These are phyloP conservation scores for Candida palmyrensis DNA, from an alignment of 805 yeast species.

Conservation along the genomic window DNA sequence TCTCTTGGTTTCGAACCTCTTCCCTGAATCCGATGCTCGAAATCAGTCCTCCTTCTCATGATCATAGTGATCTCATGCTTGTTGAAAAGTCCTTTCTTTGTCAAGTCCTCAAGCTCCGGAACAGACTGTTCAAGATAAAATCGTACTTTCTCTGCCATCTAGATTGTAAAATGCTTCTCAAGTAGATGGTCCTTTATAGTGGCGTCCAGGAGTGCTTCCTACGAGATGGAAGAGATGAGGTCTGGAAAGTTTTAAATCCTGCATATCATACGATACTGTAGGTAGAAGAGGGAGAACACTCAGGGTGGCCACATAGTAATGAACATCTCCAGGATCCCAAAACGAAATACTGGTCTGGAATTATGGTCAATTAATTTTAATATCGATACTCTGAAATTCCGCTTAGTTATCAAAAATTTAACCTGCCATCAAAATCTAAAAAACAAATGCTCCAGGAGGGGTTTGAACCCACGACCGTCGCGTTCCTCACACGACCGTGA, in stretches of 20 bases:
- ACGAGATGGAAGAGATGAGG: background rate
- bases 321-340: too few species aligned
- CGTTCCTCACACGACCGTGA: constrained; percentile 53
- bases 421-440: constrained; percentile 7
- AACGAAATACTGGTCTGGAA: too few species aligned
- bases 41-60: constrained; percentile 91
- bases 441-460: constrained; percentile 48
- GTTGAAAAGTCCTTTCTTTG: constrained; percentile 73
- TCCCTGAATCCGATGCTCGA: constrained; percentile 83
- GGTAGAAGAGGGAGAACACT: too few species aligned
- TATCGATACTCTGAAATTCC: too few species aligned
- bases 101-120: constrained; percentile 88
- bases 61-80: constrained; percentile 77
- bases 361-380: too few species aligned
- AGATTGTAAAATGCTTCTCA: too few species aligned
- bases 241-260: background rate
- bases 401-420: too few species aligned
- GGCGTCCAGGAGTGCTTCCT: too few species aligned
- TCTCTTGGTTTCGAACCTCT: constrained; percentile 78
- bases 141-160: constrained; percentile 43
- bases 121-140: constrained; percentile 64
- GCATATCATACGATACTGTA: too few species aligned
- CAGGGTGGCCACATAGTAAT: too few species aligned
- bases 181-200: too few species aligned
- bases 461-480: constrained; percentile 53